Conservation (phyloP, 192 early-diverging fungal species). For the Podila horticola region DNA sequence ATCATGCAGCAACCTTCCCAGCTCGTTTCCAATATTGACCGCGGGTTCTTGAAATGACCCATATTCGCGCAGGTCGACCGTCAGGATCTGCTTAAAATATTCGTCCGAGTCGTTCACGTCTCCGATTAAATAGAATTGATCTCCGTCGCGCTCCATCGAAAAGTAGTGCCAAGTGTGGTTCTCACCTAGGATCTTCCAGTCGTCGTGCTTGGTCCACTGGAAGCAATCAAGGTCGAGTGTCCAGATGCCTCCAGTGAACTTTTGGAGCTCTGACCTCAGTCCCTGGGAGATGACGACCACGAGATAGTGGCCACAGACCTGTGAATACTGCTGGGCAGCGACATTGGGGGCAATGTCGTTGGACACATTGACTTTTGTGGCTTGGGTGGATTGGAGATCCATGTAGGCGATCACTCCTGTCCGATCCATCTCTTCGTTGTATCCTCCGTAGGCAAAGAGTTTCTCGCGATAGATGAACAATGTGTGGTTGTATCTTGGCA, state of each 20-base stretch:
- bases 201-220: conserved; percentile 63
- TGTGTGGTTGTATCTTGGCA: conserved; percentile 62
- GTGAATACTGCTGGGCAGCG: conserved; percentile 69
- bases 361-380: conserved; percentile 59
- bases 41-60: conserved; percentile 65
- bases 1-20: conserved; percentile 58
- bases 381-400: conserved; percentile 56
- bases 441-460: conserved; percentile 70
- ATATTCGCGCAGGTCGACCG: conserved; percentile 66
- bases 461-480: conserved; percentile 64
- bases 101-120: conserved; percentile 67
- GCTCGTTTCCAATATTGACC: conserved; percentile 57
- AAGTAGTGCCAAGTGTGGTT: conserved; percentile 69
- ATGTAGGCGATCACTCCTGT: conserved; percentile 63
- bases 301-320: conserved; percentile 68
- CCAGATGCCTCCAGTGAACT: conserved; percentile 68
- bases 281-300: conserved; percentile 63
- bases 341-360: conserved; percentile 62
- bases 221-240: conserved; percentile 64
- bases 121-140: conserved; percentile 66
- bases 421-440: conserved; percentile 66
- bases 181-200: conserved; percentile 51
- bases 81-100: conserved; percentile 62
- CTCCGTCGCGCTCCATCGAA: conserved; percentile 61
- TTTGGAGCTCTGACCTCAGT: conserved; percentile 50